Conservation (phyloP, 2,329 filamentous ascomycete species). For the Clonostachys rhizophaga region DNA sequence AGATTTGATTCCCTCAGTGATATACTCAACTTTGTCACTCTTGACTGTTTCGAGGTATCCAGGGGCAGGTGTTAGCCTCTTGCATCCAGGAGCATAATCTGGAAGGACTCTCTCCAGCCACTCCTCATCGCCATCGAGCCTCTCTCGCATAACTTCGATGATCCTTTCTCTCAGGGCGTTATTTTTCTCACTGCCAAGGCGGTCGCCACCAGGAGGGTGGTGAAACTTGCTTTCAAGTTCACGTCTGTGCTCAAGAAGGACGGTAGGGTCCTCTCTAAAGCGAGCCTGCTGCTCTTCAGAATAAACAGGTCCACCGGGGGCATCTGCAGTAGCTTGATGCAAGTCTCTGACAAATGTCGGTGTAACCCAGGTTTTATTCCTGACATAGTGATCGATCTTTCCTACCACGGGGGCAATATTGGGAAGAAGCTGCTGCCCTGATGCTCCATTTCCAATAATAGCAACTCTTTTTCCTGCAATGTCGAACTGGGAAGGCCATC, state of each 20-base stretch:
- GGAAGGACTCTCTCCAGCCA: conserved; percentile 52
- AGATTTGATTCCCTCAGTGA: conserved; percentile 36
- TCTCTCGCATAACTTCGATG: conserved; percentile 42
- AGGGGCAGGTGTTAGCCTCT: conserved; percentile 60
- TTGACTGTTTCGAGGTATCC: conserved; percentile 63
- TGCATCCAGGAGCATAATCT: conserved; percentile 59
- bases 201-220: conserved; percentile 7
- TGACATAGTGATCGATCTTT: conserved; percentile 59
- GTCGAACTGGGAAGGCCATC: conserved; percentile 52
- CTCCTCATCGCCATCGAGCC: conserved; percentile 48
- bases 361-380: conserved; percentile 65
- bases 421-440: conserved; percentile 51
- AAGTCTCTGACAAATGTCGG: conserved; percentile 27
- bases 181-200: background rate
- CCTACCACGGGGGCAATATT: conserved; percentile 42
- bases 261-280: conserved; percentile 53
- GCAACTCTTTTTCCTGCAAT: conserved; percentile 43
- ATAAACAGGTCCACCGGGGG: conserved; percentile 1
- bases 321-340: background rate
- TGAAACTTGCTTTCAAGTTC: background rate
- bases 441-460: conserved; percentile 60
- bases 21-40: conserved; percentile 57
- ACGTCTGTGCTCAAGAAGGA: conserved; percentile 51
- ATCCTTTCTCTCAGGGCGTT: conserved; percentile 29
- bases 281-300: conserved; percentile 31